Evolutionary conservation across 164 flowering plant genomes (phyloP), one percentile per base, ranked within the genome.

Genomic region (Euptelea pleiosperma): DNA sequence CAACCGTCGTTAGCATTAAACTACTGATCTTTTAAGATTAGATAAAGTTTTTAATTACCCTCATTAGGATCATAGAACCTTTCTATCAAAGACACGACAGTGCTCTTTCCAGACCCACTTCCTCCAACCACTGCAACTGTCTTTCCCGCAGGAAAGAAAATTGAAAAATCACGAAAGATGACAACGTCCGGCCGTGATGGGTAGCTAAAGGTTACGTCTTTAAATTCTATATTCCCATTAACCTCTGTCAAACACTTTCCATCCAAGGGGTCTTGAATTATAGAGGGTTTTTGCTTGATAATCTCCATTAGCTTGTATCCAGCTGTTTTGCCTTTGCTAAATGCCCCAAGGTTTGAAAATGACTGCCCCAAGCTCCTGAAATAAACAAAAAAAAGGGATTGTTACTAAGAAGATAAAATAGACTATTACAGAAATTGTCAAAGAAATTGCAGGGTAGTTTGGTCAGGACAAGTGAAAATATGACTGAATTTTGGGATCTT

Each of bases 81-180:
- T 63, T 93, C 99, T 30, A 93, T 86, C 31, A 93, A 67, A 19
- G 99, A 81, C 22, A 93, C 87, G 52, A 93, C 91, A n/a, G 96
- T 92, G 71, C 98, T 92, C 71, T 92, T 92, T 21, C 98, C 96
- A 2, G 98, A 89, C n/a, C 99, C 99, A 62, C 99, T 93, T 12
- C 97, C 93, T 53, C 99, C 99, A 63, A 93, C 99, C 55, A 90
- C 93, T 0, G 99, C 99, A 61, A 93, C 88, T 8, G 93, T 88
- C 70, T 93, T 93, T 44, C 99, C 99, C 3, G 97, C 90, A 7
- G 95, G 93, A 60, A 93, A 82, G 71, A 73, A 80, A 30, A 90
- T 81, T 15, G 92, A 85, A 68, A 94, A 88, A 51, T 82, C 74
- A 28, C 81, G 60, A 44, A 94, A 84, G 65, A 94, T 81, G 26